Base-by-base conservation (phyloP, 768 basidiomycete species). In the Lactifluus pinguis region DNA sequence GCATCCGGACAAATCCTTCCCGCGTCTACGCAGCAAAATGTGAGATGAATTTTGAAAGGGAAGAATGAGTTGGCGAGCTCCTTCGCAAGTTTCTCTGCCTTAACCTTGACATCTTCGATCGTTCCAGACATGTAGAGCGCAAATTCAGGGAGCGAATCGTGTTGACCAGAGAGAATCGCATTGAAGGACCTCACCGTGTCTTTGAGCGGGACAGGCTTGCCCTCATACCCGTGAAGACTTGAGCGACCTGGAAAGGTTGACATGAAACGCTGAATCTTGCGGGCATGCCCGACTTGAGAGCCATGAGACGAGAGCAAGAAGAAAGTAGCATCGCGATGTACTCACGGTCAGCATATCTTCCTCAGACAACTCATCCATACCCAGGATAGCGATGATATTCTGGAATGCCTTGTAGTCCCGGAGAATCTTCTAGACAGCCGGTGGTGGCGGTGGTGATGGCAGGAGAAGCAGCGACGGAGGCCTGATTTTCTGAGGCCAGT, bases 201-300 rank as follows among this genome's bases (percentile, higher is more conserved):
- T 82, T 98, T 98, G 67, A 99, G 79, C 14, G 95, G 80, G 39
- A 99, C 95, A 63, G 98, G 91, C 75, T 89, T 91, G 72, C n/a
- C n/a, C 81, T 97, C 95, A 71, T 92, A 95, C 95, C 95, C 72
- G 95, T 98, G 85, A 98, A 98, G 76, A 97, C 94, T 80, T 98
- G 93, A 60, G 95, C 97, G 74, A 98, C 95, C n/a, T n/a, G 90
- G 93, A 99, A 99, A 65, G 97, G 97, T 79, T 99, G 95, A 98
- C 97, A 99, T 98, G 91, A 98, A 98, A 80, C 93, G 89, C 75
- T 92, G 93, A 71, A 98, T 94, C 81, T 97, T 97, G 75, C 94
- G 92, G 65, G 93, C 95, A 76, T 93, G 93, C 79, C 95, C 91
- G 78, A 97, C 94, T 87, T 89, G 60, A 9, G 49, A 68, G 57